These are phyloP conservation scores for Xylaria sp. DNA, from an alignment of 2,329 filamentous ascomycete species.

Conservation along the genomic window DNA sequence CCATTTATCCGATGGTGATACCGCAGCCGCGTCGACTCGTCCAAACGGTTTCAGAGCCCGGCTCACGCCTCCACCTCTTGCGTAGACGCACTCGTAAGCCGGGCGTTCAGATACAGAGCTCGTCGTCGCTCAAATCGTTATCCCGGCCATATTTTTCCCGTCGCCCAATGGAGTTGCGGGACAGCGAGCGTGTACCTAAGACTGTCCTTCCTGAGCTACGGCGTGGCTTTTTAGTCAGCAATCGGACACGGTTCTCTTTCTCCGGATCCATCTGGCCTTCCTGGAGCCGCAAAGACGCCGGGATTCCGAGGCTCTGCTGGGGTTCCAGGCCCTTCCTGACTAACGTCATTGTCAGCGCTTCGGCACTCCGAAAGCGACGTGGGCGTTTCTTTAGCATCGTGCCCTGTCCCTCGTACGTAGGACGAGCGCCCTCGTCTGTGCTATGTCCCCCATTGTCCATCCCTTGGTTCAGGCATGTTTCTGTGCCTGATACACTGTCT, in stretches of 20 bases:
- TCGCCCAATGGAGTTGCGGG: constrained; percentile 19
- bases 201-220: constrained; percentile 35
- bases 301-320: background rate
- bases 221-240: constrained; percentile 33
- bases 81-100: constrained; percentile 20
- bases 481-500: constrained; percentile 34
- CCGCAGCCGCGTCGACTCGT: constrained; percentile 17
- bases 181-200: constrained; percentile 26
- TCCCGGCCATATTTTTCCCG: constrained; percentile 8
- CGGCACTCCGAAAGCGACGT: constrained; percentile 32
- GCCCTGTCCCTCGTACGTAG: constrained; percentile 6
- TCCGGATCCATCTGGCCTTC: constrained; percentile 22
- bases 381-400: constrained; percentile 36
- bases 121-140: constrained; percentile 34
- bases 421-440: background rate
- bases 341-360: constrained; percentile 28
- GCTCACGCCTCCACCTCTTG: constrained; percentile 13
- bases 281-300: background rate
- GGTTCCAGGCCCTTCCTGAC: constrained; percentile 1
- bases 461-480: constrained; percentile 34
- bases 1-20: constrained; percentile 20
- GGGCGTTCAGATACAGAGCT: constrained; percentile 35
- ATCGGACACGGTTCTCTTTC: constrained; percentile 35
- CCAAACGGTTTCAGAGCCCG: constrained; percentile 25
- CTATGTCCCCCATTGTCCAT: constrained; percentile 19